These are phyloP conservation scores for Rugonectria rugulosa DNA, from an alignment of 2,329 filamentous ascomycete genomes.

Conservation along the genomic window DNA sequence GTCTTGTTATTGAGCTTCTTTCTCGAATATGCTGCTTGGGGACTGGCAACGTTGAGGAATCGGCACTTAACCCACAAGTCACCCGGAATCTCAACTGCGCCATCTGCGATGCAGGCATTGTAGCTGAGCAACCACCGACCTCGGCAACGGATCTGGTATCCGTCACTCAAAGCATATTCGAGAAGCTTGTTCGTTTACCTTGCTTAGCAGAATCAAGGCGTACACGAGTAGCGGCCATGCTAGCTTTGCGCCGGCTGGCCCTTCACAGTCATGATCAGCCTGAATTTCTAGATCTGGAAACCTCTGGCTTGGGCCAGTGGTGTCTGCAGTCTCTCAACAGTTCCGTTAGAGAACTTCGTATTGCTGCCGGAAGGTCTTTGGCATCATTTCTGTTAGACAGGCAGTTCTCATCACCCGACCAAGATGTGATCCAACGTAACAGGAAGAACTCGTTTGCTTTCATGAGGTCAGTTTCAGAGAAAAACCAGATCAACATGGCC, in stretches of 20 bases:
- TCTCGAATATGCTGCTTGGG: constrained; percentile 54
- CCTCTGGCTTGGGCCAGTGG: constrained; percentile 77
- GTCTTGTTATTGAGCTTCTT: constrained; percentile 61
- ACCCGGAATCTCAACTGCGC: constrained; percentile 27
- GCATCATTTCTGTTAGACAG: constrained; percentile 65
- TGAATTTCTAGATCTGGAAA: constrained; percentile 70
- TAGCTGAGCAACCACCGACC: background rate
- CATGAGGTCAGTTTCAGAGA: constrained; percentile 75
- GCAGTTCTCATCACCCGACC: background rate
- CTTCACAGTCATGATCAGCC: constrained; percentile 67
- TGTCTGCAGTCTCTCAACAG: constrained; percentile 83
- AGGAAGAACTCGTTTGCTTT: constrained; percentile 74
- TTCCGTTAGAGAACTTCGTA: constrained; percentile 82
- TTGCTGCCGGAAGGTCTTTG: constrained; percentile 77
- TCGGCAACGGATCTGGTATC: constrained; percentile 39
- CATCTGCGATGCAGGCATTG: constrained; percentile 34
- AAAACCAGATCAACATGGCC: constrained; percentile 70
- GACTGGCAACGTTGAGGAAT: constrained; percentile 12
- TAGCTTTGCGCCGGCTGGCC: constrained; percentile 73
- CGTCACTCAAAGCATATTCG: constrained; percentile 54
- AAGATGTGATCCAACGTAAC: constrained; percentile 51
- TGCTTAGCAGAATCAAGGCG: constrained; percentile 63
- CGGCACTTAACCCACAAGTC: background rate
- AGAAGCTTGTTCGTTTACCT: constrained; percentile 52
- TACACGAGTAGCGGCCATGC: constrained; percentile 74